A percentile compares a stretch with the other conserved stretches of the same genome.
Evolutionary conservation across 208 protist species (phyloP).

Genomic region (Porcisia deanei): DNA sequence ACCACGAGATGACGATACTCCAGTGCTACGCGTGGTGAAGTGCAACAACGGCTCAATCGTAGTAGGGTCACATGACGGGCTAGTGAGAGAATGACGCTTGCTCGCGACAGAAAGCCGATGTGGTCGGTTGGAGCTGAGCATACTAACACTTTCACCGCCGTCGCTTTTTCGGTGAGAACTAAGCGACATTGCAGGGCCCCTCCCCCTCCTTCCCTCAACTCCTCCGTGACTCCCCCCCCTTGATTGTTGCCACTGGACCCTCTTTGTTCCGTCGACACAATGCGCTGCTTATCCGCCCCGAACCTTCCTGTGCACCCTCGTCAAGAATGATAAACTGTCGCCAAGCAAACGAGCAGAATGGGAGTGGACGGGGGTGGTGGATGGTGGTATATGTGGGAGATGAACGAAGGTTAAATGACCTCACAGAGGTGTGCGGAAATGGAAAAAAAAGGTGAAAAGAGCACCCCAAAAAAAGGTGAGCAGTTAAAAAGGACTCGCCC

Average conservation of each 20-base stretch:
- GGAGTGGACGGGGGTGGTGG: background rate
- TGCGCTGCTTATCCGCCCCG: background rate
- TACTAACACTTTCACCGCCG: slow-evolving; percentile 4
- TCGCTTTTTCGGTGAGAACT: slow-evolving; percentile 3
- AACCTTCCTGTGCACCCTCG: background rate
- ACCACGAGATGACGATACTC: too few species aligned
- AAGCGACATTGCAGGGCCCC: background rate
- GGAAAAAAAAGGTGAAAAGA: background rate
- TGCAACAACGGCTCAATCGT: background rate
- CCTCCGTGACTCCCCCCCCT: background rate
- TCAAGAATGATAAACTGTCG: background rate
- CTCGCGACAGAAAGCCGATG: slow-evolving; percentile 1
- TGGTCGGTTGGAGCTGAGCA: slow-evolving; percentile 25
- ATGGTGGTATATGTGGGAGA: background rate
- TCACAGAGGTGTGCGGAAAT: background rate
- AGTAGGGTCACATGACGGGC: background rate
- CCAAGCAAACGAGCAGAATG: background rate
- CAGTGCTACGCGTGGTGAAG: background rate
- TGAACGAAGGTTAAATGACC: background rate
- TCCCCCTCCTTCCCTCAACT: too few species aligned
- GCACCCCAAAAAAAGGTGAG: too few species aligned
- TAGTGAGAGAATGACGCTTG: background rate
- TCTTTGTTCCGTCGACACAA: background rate
- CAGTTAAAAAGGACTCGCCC: too few species aligned
- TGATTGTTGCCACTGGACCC: background rate